A percentile compares a stretch with the other conserved stretches of the same genome.
Evolutionary conservation across 345 rosid genomes (phyloP).

Genomic region (Gossypium australe): DNA sequence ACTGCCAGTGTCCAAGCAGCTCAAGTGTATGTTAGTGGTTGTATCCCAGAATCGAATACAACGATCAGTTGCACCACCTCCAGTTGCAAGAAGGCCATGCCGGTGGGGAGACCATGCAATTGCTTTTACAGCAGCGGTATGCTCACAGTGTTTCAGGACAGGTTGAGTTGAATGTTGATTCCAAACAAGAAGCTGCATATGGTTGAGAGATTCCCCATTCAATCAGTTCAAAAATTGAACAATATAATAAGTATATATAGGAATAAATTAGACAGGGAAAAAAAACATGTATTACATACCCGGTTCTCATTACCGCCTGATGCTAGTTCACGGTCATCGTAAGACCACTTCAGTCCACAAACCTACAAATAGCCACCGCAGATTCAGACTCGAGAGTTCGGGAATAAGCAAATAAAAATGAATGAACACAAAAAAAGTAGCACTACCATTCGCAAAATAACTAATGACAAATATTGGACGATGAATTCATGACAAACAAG

Average conservation of each 20-base stretch:
- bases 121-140: slow-evolving; percentile 96
- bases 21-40: slow-evolving; percentile 73
- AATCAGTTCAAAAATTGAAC: not conserved
- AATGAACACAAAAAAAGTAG: not conserved
- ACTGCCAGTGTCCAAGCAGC: slow-evolving; percentile 89
- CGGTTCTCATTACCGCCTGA: slow-evolving; percentile 97
- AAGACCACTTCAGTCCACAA: slow-evolving; percentile 98
- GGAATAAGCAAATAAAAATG: slow-evolving; percentile 1
- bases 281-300: slow-evolving; percentile 34
- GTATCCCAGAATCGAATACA: slow-evolving; percentile 99
- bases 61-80: slow-evolving; percentile 94
- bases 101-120: slow-evolving; percentile 99
- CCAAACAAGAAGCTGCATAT: slow-evolving; percentile 87
- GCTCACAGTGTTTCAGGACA: slow-evolving; percentile 77
- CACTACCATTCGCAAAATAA: not conserved
- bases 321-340: slow-evolving; percentile 93
- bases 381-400: slow-evolving; percentile 11
- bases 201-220: slow-evolving; percentile 10
- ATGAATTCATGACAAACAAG: not conserved
- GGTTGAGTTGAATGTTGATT: slow-evolving; percentile 92
- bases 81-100: slow-evolving; percentile 92
- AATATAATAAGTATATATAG: not conserved
- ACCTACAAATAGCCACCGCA: slow-evolving; percentile 38
- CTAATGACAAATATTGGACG: not conserved
- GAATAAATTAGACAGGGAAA: slow-evolving; percentile 1